Base-by-base conservation (phyloP, 2,329 filamentous ascomycete species). In the Phialocephala subalpina region DNA sequence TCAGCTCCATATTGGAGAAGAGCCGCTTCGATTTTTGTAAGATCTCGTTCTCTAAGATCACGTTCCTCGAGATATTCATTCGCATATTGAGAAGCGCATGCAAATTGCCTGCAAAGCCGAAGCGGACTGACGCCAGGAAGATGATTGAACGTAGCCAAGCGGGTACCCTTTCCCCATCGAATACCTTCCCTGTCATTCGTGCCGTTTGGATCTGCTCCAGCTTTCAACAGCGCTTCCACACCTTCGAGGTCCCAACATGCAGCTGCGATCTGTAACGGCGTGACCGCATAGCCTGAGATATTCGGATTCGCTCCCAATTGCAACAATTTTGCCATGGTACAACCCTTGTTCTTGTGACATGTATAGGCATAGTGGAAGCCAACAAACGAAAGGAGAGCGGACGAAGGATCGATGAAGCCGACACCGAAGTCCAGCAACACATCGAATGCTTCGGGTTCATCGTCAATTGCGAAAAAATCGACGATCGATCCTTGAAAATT, bases 161-260 rank as follows among this genome's bases (percentile, higher is more conserved):
- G 16, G 40, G 60, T 56, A 16, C 49, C 49, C 12, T 40, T 35
- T 16, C 60, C 27, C 38, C 56, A 63, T 35, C 25, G 16, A 14
- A 60, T 49, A 20, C 60, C 65, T 12, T 59, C 33, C 0, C 20
- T 52, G 38, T 63, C 33, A 7, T 56, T 60, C 5, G 18, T 60
- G 16, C 27, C 22, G 18, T 60, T 63, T 25, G 64, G 56, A 40
- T 66, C 60, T 60, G 60, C 64, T 33, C 64, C 64, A 1, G 64
- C 57, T 20, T 60, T 36, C 1, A 66, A 36, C 40, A 66, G 36
- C 8, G n/a, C 6, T 25, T 18, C 7, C 8, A 66, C 64, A 3
- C 22, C 56, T 0, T 56, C 22, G 12, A 22, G 16, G 9, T 62
- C 20, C 11, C 25, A 47, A 52, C 20, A 14, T 25, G 27, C 11